Percentiles rank a stretch among this genome's conserved stretches.
Conservation (phyloP, 2,329 filamentous ascomycete species). For the Colletotrichum caudatum region DNA sequence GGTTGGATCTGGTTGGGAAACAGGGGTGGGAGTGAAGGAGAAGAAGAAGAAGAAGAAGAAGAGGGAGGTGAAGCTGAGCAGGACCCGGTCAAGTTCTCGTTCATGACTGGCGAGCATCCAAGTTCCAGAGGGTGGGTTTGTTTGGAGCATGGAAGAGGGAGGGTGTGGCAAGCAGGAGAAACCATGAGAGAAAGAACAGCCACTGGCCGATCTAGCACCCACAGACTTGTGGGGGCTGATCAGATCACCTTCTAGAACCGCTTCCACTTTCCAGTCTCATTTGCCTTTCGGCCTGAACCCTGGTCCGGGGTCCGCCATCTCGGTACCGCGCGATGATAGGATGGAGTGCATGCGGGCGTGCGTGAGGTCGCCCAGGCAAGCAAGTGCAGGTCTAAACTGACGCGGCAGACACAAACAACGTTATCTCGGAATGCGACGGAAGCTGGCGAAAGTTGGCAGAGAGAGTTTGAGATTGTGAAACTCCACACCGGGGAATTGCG, state of each 20-base stretch:
- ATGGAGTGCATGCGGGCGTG: slow-evolving; percentile 2
- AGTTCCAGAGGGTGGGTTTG: slow-evolving; percentile 8
- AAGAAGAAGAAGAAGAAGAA: slow-evolving; percentile 1
- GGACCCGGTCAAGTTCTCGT: not conserved
- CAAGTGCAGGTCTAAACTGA: not conserved
- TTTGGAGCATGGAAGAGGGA: slow-evolving; percentile 13
- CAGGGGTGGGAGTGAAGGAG: slow-evolving; percentile 13
- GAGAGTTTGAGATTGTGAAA: slow-evolving; percentile 39
- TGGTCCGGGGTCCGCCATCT: slow-evolving; percentile 6
- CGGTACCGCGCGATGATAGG: slow-evolving; percentile 6
- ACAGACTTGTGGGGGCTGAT: slow-evolving; percentile 22
- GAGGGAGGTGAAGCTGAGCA: slow-evolving; percentile 10
- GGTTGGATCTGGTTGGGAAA: slow-evolving; percentile 25
- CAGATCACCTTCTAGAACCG: slow-evolving; percentile 35
- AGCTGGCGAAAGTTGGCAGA: slow-evolving; percentile 21
- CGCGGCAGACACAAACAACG: not conserved
- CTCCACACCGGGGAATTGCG: slow-evolving; percentile 24
- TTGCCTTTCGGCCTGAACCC: slow-evolving; percentile 9
- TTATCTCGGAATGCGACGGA: not conserved
- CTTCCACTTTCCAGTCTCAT: slow-evolving; percentile 14
- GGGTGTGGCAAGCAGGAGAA: slow-evolving; percentile 10
- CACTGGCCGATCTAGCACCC: slow-evolving; percentile 22
- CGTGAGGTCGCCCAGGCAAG: not conserved
- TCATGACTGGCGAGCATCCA: slow-evolving; percentile 26
- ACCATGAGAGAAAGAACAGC: slow-evolving; percentile 1